Evolutionary conservation across 805 yeast species (phyloP), one percentile per base, ranked within the genome.

Genomic region (Ogataea methanolica): DNA sequence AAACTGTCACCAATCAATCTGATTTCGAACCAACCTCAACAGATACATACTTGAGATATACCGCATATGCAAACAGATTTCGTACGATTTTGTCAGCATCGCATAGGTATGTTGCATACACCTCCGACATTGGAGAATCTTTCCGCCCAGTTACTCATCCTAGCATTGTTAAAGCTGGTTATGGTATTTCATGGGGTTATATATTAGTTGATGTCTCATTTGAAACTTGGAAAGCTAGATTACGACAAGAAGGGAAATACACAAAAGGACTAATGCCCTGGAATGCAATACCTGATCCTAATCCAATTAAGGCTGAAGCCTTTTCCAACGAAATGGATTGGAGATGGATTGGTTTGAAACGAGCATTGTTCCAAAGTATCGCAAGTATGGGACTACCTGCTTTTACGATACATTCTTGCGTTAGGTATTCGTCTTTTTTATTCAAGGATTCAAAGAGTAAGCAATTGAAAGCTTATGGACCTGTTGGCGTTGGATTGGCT

Each of bases 341-440:
- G 89, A 75, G 75, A 55, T 53, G 83, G 45, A 79, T 76, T 7
- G 82, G 76, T 6, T 57, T 83, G 36, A 82, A 87, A 62, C 76
- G 95, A 62, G 90, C 87, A n/a, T 57, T 86, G 23, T 87, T 87
- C 70, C 96, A 87, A 65, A 74, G 85, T 53, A 73, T 88, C 52
- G 96, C 96, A 2, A 81, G 88, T 40, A 88, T 87, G 94, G 92
- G 88, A 15, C 72, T 87, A 38, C 96, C 96, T 9, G 95, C 95
- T 3, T 81, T 86, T 65, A 87, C 96, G 5, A 87, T 87, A 57
- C 96, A 87, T 62, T 74, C 85, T 2, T 71, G 83, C 5, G 96
- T 87, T 37, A 74, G 83, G 54, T 85, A 86, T 60, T 79, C 89
- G 1, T 82, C 88, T 2, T 47, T 69, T 19, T 66, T 81, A 31